A percentile compares a stretch with the other conserved stretches of the same genome.
phyloP scores from a whole-genome alignment of 495 filamentous ascomycete species.

The Cryomyces antarcticus region DNA sequence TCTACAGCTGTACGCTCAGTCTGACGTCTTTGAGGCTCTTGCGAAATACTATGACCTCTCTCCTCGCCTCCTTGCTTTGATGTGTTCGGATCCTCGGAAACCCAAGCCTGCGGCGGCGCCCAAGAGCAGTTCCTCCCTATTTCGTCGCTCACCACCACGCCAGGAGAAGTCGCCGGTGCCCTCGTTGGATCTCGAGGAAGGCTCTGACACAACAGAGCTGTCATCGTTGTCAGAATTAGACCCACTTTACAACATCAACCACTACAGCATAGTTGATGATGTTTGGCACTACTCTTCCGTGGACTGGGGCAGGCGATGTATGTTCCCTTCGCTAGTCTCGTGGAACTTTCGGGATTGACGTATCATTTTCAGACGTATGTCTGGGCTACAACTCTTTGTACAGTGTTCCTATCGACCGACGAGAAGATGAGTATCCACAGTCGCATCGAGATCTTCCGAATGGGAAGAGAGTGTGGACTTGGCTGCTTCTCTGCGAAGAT shows the following conservation, averaged over 20 bases:
- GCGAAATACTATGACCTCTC: constrained; percentile 45
- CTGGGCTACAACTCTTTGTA: constrained; percentile 69
- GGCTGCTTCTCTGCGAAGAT: constrained; percentile 67
- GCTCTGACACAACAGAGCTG: constrained; percentile 10
- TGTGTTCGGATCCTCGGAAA: constrained; percentile 34
- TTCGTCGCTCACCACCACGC: not conserved
- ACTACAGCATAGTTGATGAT: constrained; percentile 34
- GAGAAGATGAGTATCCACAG: constrained; percentile 2
- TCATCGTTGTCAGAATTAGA: constrained; percentile 8
- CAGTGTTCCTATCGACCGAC: constrained; percentile 22
- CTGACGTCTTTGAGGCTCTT: constrained; percentile 28
- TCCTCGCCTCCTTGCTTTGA: constrained; percentile 41
- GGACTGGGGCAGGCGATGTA: constrained; percentile 38
- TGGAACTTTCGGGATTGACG: too few relatives aligned
- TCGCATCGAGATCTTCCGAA: constrained; percentile 28
- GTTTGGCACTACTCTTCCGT: constrained; percentile 47
- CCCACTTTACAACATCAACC: constrained; percentile 16
- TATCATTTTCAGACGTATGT: constrained; percentile 18
- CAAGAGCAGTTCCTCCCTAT: constrained; percentile 3
- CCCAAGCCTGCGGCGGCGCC: constrained; percentile 2
- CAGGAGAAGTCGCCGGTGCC: constrained; percentile 4
- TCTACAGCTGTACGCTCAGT: too few relatives aligned
- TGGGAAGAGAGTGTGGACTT: constrained; percentile 50
- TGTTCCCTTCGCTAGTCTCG: constrained; percentile 9
- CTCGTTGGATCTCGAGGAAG: constrained; percentile 10